Evolutionary conservation across 2,329 filamentous ascomycete genomes (phyloP), one percentile per base, ranked within the genome.

Genomic region (Didymella lethalis): DNA sequence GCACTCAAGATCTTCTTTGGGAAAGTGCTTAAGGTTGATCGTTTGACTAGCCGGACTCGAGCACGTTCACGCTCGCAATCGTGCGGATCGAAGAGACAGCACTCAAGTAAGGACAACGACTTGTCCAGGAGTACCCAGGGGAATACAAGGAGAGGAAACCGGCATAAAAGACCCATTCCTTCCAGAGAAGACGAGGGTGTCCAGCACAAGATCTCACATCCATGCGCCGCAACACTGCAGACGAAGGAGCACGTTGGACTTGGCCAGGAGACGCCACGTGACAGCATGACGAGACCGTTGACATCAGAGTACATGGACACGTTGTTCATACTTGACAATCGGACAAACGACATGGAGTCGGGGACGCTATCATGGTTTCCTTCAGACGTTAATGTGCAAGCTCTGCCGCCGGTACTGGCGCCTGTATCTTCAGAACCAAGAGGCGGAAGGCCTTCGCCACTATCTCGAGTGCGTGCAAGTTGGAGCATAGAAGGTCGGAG

Each of bases 1-100:
- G 64, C 67, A 4, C 59, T 70, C 14, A 71, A 70, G 36, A 62
- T 62, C 10, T 69, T 71, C 50, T 68, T 65, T 49, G 58, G 34
- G 25, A 57, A 60, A 5, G 54, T 59, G 40, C 53, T 69, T 47
- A 54, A 46, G 28, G 44, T 47, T 8, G 41, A 36, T 10, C 32
- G 41, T 16, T 7, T 51, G 11, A 51, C 38, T 16, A 51, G 18
- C 16, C 44, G 48, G 48, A 51, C 38, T 16, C 38, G 38, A 18
- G 44, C 48, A 8, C 48, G 48, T 3, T 44, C 40, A 20, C 18
- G 28, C 8, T 44, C 48, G 10, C 38, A 44, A 7, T 34, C 48
- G 1, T 18, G 25, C 7, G 38, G 28, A 28, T 43, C 29, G 48
- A 51, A 26, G 28, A 44, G 43, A 18, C 48, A 51, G 28, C 23